A percentile compares a stretch with the other conserved stretches of the same genome.
phyloP scores from a whole-genome alignment of 2,329 filamentous ascomycete species.

The Colletotrichum costaricense region DNA sequence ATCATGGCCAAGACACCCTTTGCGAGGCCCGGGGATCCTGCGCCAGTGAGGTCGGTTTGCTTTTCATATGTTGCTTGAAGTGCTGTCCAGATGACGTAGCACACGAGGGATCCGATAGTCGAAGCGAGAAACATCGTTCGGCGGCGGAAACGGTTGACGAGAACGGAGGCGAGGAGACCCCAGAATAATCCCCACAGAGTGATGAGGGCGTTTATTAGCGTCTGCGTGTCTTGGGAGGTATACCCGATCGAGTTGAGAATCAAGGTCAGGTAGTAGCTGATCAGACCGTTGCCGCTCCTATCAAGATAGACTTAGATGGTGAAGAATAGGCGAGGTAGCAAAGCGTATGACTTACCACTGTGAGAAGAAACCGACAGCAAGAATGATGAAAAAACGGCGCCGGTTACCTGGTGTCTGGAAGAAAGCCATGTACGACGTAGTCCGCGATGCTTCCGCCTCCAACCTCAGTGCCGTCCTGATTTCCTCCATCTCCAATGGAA shows the following conservation, averaged over 20 bases:
- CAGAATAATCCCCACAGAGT: constrained; percentile 35
- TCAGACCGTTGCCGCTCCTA: constrained; percentile 46
- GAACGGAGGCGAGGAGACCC: constrained; percentile 43
- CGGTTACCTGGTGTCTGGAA: constrained; percentile 37
- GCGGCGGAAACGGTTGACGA: constrained; percentile 40
- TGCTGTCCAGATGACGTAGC: constrained; percentile 36
- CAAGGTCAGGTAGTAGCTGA: constrained; percentile 51
- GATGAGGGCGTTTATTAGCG: constrained; percentile 44
- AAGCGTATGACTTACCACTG: constrained; percentile 33
- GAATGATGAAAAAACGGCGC: constrained; percentile 57
- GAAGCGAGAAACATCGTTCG: constrained; percentile 42
- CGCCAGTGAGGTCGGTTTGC: constrained; percentile 33
- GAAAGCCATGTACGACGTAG: constrained; percentile 37
- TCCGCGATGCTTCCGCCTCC: constrained; percentile 29
- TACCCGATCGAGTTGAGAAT: constrained; percentile 49
- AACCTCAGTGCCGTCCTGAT: constrained; percentile 32
- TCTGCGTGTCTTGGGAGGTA: constrained; percentile 40
- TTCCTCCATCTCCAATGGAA: constrained; percentile 47
- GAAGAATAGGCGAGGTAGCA: not conserved
- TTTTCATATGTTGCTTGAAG: constrained; percentile 37
- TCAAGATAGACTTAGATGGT: constrained; percentile 40
- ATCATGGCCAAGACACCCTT: constrained; percentile 47
- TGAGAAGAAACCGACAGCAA: constrained; percentile 62
- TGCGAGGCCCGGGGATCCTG: constrained; percentile 24
- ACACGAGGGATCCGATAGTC: constrained; percentile 43